Evolutionary conservation across 2,329 filamentous ascomycete species (phyloP), one percentile per base, ranked within the genome.

Genomic region (Phaeosphaeriaceae sp.): DNA sequence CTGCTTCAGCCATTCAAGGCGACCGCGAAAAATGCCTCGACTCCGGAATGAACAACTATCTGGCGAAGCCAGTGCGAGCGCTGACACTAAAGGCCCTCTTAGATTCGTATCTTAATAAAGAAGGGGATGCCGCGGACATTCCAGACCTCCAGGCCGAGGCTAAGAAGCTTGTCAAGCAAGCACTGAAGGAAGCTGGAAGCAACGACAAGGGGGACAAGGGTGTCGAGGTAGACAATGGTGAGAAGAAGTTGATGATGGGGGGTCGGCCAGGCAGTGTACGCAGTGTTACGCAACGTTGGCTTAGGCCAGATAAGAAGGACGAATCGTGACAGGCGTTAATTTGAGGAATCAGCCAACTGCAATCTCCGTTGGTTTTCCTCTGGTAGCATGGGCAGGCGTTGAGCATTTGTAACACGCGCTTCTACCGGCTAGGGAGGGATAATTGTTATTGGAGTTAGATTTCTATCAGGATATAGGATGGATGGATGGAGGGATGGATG

Each of bases 31-130:
- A 96, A 75, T 97, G 93, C 62, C 78, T 97, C n/a, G 90, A 92
- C 41, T 90, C 91, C 1, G 93, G 93, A 1, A 97, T 97, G 93
- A 96, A 97, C 72, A 94, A 97, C 66, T 97, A 97, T 65, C 83
- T 97, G 1, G 92, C 93, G 13, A 97, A 97, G 71, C 93, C 93
- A 1, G 93, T 97, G n/a, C 84, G 92, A 16, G 90, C 89, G 3
- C 89, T 92, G 38, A 87, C 95, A 33, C 79, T 97, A 45, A 94
- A 90, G 74, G 86, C 86, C 66, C 93, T 97, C 77, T 77, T 97
- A 11, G 85, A 89, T 60, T 80, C 81, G 23, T 89, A 89, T 63
- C 78, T 89, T 7, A 75, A 76, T 12, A 82, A 84, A 39, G 72
- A 75, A 8, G 71, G 77, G 1, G 74, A 74, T 18, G 45, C 23